phyloP scores from a whole-genome alignment of 2,329 filamentous ascomycete species.

The Hymenoscyphus albidus region DNA sequence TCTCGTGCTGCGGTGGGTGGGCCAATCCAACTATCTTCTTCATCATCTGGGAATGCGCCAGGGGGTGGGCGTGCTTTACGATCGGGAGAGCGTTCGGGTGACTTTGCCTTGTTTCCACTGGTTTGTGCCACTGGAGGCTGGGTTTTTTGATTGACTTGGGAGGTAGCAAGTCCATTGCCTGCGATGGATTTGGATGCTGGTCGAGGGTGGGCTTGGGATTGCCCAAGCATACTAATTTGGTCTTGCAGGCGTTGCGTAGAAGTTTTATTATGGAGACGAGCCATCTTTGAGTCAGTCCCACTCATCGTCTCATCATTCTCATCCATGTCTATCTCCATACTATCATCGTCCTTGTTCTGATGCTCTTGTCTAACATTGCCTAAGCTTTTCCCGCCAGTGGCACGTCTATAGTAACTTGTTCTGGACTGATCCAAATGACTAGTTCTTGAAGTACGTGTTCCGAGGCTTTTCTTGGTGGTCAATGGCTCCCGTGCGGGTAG shows the following conservation, averaged over 20 bases:
- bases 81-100: slow-evolving; percentile 18
- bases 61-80: slow-evolving; percentile 38
- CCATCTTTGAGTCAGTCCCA: slow-evolving; percentile 45
- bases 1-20: slow-evolving; percentile 39
- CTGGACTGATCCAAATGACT: slow-evolving; percentile 74
- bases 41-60: slow-evolving; percentile 57
- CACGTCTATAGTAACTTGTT: slow-evolving; percentile 69
- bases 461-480: slow-evolving; percentile 78
- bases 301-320: slow-evolving; percentile 49
- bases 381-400: slow-evolving; percentile 70
- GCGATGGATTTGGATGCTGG: slow-evolving; percentile 35
- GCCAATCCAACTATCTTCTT: slow-evolving; percentile 60
- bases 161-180: slow-evolving; percentile 19
- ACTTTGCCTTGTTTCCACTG: slow-evolving; percentile 11
- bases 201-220: slow-evolving; percentile 41
- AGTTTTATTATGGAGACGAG: slow-evolving; percentile 71
- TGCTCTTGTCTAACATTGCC: slow-evolving; percentile 45
- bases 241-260: slow-evolving; percentile 93
- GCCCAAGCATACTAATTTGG: slow-evolving; percentile 73
- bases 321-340: slow-evolving; percentile 39
- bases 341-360: slow-evolving; percentile 52
- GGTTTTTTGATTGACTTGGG: slow-evolving; percentile 22
- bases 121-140: slow-evolving; percentile 20
- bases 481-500: slow-evolving; percentile 88
- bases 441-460: slow-evolving; percentile 65